Evolutionary conservation across 768 basidiomycete genomes (phyloP).

Genomic region (Tricholoma saponaceum): DNA sequence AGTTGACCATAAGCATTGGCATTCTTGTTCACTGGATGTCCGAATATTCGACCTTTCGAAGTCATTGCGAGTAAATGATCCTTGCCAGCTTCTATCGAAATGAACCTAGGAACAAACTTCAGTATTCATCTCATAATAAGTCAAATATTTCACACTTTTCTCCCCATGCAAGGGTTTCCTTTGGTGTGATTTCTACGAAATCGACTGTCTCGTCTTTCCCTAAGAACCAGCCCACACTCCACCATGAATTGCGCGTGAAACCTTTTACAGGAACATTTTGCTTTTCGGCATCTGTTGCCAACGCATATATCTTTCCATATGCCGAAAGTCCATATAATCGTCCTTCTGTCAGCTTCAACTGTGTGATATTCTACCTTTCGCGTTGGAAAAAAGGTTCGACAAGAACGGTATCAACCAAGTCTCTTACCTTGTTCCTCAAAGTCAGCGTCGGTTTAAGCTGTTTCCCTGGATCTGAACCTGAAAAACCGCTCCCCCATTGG

Average conservation of each 20-base stretch:
- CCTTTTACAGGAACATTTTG: conserved; percentile 39
- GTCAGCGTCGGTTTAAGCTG: conserved; percentile 43
- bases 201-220: conserved; percentile 48
- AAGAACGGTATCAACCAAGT: neutral
- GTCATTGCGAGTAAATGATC: conserved; percentile 73
- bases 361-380: conserved; percentile 56
- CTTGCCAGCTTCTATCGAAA: conserved; percentile 67
- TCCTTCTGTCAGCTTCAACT: conserved; percentile 54
- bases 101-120: conserved; percentile 43
- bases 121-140: neutral
- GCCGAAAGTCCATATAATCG: conserved; percentile 76
- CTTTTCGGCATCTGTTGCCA: conserved; percentile 47
- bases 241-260: conserved; percentile 51
- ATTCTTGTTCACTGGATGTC: conserved; percentile 66
- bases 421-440: conserved; percentile 58
- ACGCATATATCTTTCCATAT: conserved; percentile 69
- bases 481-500: conserved; percentile 76
- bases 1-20: conserved; percentile 86
- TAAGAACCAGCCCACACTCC: conserved; percentile 58
- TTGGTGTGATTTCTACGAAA: conserved; percentile 58
- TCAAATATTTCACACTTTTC: conserved; percentile 53
- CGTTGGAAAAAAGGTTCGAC: neutral
- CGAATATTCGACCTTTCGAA: conserved; percentile 71
- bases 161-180: conserved; percentile 49
- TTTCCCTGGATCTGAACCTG: conserved; percentile 27